A percentile compares a stretch with the other conserved stretches of the same genome.
These are phyloP conservation scores for Delitschia confertaspora DNA, from an alignment of 495 filamentous ascomycete genomes.

Conservation along the genomic window DNA sequence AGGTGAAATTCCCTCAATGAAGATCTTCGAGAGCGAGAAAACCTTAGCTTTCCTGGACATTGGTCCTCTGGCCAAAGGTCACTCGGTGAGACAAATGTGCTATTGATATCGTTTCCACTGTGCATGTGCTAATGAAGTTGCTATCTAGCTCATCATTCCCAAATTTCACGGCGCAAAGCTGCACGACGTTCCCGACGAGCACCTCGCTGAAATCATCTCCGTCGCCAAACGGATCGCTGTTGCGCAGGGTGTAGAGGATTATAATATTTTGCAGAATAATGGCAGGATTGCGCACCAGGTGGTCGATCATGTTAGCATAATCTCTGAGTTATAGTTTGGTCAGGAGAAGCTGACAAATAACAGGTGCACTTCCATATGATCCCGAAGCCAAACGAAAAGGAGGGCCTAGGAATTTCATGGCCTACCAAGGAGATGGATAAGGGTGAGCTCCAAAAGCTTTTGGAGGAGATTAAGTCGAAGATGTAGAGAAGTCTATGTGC, in stretches of 20 bases:
- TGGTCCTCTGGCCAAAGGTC: slow-evolving; percentile 72
- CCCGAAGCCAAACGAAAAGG: slow-evolving; percentile 79
- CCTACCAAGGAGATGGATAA: slow-evolving; percentile 68
- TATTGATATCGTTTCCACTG: too few species aligned
- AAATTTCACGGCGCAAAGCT: slow-evolving; percentile 93
- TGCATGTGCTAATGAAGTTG: too few species aligned
- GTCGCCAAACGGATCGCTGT: slow-evolving; percentile 77
- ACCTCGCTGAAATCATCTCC: slow-evolving; percentile 73
- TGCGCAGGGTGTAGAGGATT: slow-evolving; percentile 69
- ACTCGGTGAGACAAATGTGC: slow-evolving; percentile 43
- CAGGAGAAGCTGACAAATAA: not conserved
- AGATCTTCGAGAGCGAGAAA: slow-evolving; percentile 88
- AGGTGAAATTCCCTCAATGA: slow-evolving; percentile 94
- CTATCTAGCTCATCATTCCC: slow-evolving; percentile 90
- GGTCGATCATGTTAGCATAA: slow-evolving; percentile 67
- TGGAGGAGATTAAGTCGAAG: slow-evolving; percentile 78
- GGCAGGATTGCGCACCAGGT: slow-evolving; percentile 86
- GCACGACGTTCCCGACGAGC: slow-evolving; percentile 85
- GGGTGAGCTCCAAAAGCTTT: slow-evolving; percentile 69
- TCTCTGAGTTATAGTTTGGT: not conserved
- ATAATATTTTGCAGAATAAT: slow-evolving; percentile 97
- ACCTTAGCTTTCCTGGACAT: slow-evolving; percentile 96
- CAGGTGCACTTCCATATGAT: slow-evolving; percentile 94
- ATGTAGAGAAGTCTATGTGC: slow-evolving; percentile 46
- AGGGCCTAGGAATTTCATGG: slow-evolving; percentile 78